These are phyloP conservation scores for Triticum timopheevii DNA, from an alignment of 176 grass and related monocot species.

Conservation along the genomic window DNA sequence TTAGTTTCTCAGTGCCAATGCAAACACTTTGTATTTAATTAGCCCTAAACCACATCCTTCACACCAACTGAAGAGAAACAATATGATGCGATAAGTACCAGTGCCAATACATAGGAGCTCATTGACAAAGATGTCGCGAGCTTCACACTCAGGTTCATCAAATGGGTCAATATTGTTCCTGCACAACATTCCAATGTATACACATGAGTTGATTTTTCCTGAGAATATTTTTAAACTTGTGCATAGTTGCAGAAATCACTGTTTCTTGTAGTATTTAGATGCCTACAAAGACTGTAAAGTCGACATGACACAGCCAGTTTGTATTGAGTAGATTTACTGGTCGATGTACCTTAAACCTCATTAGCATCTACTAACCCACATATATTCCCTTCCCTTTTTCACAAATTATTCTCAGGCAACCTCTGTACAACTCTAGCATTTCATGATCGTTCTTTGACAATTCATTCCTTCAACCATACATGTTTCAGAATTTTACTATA, in stretches of 20 bases:
- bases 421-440: not conserved
- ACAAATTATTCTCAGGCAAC: not conserved
- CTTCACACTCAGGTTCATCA: conserved; percentile 95
- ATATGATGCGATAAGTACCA: conserved; percentile 41
- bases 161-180: conserved; percentile 77
- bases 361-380: not conserved
- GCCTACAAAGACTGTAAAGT: conserved; percentile 21
- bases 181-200: conserved; percentile 33
- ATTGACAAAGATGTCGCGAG: conserved; percentile 82
- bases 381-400: not conserved
- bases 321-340: not conserved
- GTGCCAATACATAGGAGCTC: conserved; percentile 84
- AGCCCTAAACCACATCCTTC: conserved; percentile 10
- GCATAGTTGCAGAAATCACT: conserved; percentile 11
- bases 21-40: conserved; percentile 24
- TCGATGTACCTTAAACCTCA: not conserved
- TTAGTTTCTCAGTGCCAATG: conserved; percentile 11
- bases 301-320: not conserved
- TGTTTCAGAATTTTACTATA: conserved; percentile 14
- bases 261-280: conserved; percentile 9
- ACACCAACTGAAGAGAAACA: conserved; percentile 6
- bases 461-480: not conserved
- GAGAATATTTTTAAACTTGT: not conserved
- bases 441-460: not conserved
- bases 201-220: not conserved